Conservation (phyloP, 257 asterid species). For the Cinchona pubescens region DNA sequence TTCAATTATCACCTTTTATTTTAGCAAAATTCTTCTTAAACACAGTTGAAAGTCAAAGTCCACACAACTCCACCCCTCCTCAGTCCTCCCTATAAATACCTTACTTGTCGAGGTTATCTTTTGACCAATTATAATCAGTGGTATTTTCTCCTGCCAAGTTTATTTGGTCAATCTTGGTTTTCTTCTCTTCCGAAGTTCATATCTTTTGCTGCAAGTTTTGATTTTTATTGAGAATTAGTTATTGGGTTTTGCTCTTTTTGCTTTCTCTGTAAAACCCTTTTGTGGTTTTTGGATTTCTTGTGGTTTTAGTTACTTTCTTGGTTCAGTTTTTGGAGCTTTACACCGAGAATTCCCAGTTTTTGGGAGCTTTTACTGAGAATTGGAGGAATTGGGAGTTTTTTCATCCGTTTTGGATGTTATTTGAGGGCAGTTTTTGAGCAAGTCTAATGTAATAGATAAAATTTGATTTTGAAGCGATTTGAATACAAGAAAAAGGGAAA, state of each 20-base stretch:
- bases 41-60: conserved; percentile 50
- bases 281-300: background rate
- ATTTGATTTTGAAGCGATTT: background rate
- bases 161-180: background rate
- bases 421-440: background rate
- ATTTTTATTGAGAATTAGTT: background rate
- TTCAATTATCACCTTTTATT: background rate
- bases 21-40: conserved; percentile 10
- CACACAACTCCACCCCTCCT: conserved; percentile 9
- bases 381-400: background rate
- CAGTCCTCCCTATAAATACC: conserved; percentile 16
- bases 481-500: background rate
- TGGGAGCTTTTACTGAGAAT: background rate
- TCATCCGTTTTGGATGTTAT: background rate
- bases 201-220: conserved; percentile 16
- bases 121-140: conserved; percentile 6
- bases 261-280: conserved; percentile 5
- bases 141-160: background rate
- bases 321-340: conserved; percentile 2
- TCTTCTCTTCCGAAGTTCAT: conserved; percentile 8
- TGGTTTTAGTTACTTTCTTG: background rate
- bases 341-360: too few relatives aligned
- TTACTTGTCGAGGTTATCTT: background rate
- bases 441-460: too few relatives aligned
- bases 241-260: conserved; percentile 9